A percentile compares a stretch with the other conserved stretches of the same genome.
phyloP scores from a whole-genome alignment of 441 rosid genomes.

The Syzygium syzygioides region DNA sequence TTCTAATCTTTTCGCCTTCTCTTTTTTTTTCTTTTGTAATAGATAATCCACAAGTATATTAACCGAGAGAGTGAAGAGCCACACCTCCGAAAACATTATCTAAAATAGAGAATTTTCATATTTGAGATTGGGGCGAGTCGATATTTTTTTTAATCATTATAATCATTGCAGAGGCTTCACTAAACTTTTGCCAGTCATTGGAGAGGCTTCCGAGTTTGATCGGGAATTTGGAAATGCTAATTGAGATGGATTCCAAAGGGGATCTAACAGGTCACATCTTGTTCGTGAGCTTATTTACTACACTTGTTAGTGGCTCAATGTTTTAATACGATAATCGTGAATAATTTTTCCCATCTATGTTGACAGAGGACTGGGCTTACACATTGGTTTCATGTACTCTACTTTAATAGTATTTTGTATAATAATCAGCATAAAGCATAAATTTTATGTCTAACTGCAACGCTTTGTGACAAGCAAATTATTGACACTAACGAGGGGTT shows the following conservation, averaged over 20 bases:
- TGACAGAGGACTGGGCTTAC: no score
- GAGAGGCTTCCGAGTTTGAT: not conserved
- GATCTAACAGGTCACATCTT: not conserved
- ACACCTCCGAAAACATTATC: fast-evolving
- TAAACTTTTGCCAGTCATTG: not conserved
- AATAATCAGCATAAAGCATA: not conserved
- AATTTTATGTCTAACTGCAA: no score
- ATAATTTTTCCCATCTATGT: no score
- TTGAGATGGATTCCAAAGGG: not conserved
- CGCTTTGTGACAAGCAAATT: not conserved
- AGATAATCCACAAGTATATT: not conserved
- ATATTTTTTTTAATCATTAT: no score
- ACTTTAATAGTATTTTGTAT: not conserved
- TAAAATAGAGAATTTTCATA: no score
- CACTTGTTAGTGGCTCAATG: no score
- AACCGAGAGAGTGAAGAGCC: not conserved
- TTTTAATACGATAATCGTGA: no score
- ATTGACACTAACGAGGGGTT: not conserved
- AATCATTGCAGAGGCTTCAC: not conserved
- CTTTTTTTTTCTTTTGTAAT: not conserved
- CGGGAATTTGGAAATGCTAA: not conserved
- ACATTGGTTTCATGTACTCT: not conserved
- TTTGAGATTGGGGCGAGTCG: no score
- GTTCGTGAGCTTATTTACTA: not conserved
- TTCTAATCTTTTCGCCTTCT: not conserved